phyloP scores from a whole-genome alignment of 192 early-diverging fungal genomes.

The Kappamyces sp. region DNA sequence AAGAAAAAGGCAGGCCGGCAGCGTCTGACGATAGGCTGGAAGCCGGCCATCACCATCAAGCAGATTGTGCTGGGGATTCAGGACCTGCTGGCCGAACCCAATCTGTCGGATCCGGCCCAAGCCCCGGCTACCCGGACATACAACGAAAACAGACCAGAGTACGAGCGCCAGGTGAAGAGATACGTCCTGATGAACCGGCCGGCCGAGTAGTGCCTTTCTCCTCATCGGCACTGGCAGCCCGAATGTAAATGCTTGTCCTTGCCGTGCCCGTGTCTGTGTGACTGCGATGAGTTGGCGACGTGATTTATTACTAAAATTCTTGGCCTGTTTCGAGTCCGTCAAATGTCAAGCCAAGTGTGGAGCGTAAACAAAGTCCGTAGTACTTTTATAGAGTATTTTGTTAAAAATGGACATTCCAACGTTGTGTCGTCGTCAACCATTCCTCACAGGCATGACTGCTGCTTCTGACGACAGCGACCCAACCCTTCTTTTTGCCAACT shows the following conservation, averaged over 20 bases:
- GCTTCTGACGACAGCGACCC: no score
- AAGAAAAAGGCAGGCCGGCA: slow-evolving; percentile 11
- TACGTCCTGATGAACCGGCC: no score
- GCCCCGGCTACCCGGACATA: neutral
- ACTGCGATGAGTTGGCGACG: no score
- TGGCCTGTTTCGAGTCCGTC: neutral
- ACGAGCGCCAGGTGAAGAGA: slow-evolving; percentile 2
- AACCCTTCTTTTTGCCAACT: slow-evolving; percentile 92
- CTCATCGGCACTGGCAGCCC: no score
- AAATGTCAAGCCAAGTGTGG: slow-evolving; percentile 58
- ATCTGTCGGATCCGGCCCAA: slow-evolving; percentile 83
- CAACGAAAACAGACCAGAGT: neutral
- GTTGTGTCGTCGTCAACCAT: slow-evolving; percentile 88
- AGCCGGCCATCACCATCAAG: slow-evolving; percentile 83
- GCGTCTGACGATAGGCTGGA: slow-evolving; percentile 73
- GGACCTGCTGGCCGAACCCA: slow-evolving; percentile 85
- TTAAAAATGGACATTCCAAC: slow-evolving; percentile 62
- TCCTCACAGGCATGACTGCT: no score
- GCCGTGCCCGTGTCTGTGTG: no score
- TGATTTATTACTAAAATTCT: no score
- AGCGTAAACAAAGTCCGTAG: slow-evolving; percentile 71
- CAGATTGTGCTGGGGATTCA: slow-evolving; percentile 93
- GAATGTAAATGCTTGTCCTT: no score
- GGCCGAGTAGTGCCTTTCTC: no score
- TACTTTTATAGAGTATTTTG: slow-evolving; percentile 85